Evolutionary conservation across 176 grass and related monocot species (phyloP).

Genomic region (Aegilops bicornis): DNA sequence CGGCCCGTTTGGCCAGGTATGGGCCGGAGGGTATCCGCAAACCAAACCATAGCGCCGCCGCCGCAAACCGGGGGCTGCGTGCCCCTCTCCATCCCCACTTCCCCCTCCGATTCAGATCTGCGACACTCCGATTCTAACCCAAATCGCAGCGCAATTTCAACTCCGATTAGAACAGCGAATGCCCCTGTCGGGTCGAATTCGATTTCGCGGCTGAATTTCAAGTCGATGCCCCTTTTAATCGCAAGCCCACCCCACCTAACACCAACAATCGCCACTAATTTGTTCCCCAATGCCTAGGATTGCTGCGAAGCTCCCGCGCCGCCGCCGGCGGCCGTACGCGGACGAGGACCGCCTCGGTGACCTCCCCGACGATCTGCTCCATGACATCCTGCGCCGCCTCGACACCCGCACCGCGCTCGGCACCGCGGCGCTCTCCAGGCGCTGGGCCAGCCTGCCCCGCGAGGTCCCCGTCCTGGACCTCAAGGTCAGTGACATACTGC

Average conservation of each 20-base stretch:
- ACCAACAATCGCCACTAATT: background rate
- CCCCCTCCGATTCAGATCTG: too few relatives aligned
- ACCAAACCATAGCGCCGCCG: too few relatives aligned
- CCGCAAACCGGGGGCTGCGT: too few relatives aligned
- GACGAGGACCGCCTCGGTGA: background rate
- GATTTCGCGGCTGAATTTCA: background rate
- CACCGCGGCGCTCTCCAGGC: slow-evolving; percentile 15
- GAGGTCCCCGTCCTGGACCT: background rate
- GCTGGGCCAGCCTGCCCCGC: background rate
- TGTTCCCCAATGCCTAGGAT: background rate
- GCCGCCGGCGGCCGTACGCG: too few relatives aligned
- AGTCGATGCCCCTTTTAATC: background rate
- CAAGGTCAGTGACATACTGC: background rate
- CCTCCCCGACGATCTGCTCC: slow-evolving; percentile 1
- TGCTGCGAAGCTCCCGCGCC: too few relatives aligned
- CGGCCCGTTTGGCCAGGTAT: too few relatives aligned
- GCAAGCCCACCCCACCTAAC: background rate
- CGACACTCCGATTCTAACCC: too few relatives aligned
- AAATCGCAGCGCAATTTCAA: too few relatives aligned
- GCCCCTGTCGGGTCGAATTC: background rate
- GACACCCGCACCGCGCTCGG: slow-evolving; percentile 6
- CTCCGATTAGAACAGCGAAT: too few relatives aligned
- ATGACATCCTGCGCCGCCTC: background rate
- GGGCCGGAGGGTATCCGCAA: too few relatives aligned
- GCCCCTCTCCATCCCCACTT: too few relatives aligned